phyloP scores from a whole-genome alignment of 805 yeast genomes.

The Schizosaccharomyces osmophilus region DNA sequence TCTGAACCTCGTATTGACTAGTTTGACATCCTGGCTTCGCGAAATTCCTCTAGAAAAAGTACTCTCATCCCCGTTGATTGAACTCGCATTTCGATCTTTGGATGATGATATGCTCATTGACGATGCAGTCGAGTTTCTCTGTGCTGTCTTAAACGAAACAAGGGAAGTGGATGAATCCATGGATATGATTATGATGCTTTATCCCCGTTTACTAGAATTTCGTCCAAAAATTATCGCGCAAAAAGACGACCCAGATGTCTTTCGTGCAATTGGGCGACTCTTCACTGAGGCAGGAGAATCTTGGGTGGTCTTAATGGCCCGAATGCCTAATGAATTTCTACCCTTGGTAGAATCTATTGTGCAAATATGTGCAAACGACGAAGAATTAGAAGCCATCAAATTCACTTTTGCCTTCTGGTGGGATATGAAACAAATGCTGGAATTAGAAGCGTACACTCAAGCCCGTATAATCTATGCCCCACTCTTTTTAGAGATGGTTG shows the following conservation, averaged over 20 bases:
- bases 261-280: constrained; percentile 47
- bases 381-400: constrained; percentile 69
- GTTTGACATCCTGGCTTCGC: constrained; percentile 72
- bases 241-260: constrained; percentile 32
- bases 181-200: constrained; percentile 39
- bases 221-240: constrained; percentile 22
- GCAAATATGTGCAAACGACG: constrained; percentile 44
- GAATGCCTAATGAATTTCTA: constrained; percentile 40
- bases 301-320: constrained; percentile 74
- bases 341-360: constrained; percentile 52
- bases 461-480: constrained; percentile 28
- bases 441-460: constrained; percentile 30
- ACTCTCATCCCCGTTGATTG: constrained; percentile 39
- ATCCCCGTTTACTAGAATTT: constrained; percentile 39
- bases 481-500: constrained; percentile 32
- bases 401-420: constrained; percentile 89
- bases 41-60: constrained; percentile 58
- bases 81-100: constrained; percentile 41
- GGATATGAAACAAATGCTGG: constrained; percentile 45
- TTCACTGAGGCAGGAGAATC: constrained; percentile 86
- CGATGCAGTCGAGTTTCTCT: constrained; percentile 64
- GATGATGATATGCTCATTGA: constrained; percentile 45
- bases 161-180: constrained; percentile 30
- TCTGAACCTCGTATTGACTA: constrained; percentile 31
- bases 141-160: constrained; percentile 59